Conservation (phyloP, 805 yeast species). For the Lipomyces orientalis region DNA sequence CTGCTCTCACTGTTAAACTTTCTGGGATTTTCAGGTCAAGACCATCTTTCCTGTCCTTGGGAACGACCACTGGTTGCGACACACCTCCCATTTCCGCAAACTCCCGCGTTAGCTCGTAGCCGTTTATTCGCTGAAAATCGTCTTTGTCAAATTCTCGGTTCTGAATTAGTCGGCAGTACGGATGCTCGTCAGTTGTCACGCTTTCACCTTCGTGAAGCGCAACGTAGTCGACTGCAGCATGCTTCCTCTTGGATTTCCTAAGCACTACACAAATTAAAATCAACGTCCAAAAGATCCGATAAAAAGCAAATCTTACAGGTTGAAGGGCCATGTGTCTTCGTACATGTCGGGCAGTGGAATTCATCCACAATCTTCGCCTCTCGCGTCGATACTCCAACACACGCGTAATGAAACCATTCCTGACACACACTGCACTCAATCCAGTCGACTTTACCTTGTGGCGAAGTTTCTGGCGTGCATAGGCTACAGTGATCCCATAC, state of each 20-base stretch:
- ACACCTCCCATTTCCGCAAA: constrained; percentile 48
- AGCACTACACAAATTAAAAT: constrained; percentile 40
- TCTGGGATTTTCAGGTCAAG: constrained; percentile 64
- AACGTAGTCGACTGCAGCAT: constrained; percentile 70
- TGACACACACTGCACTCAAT: constrained; percentile 61
- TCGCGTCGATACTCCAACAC: constrained; percentile 50
- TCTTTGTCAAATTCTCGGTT: constrained; percentile 41
- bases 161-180: constrained; percentile 47
- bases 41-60: constrained; percentile 42
- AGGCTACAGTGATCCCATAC: constrained; percentile 36
- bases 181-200: constrained; percentile 61
- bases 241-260: constrained; percentile 61
- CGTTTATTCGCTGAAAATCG: constrained; percentile 43
- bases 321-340: constrained; percentile 55
- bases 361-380: constrained; percentile 51
- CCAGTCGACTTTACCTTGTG: constrained; percentile 50
- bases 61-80: constrained; percentile 55
- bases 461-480: constrained; percentile 37
- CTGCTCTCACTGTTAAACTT: constrained; percentile 58
- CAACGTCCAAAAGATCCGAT: background rate
- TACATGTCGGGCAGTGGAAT: constrained; percentile 64
- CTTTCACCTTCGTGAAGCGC: constrained; percentile 77
- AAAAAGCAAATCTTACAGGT: constrained; percentile 27
- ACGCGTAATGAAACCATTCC: constrained; percentile 61
- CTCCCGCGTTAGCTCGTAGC: constrained; percentile 48